Percentiles rank a stretch among this genome's conserved stretches.
Conservation (phyloP, 148 eudicot species). For the Drosera capensis region DNA sequence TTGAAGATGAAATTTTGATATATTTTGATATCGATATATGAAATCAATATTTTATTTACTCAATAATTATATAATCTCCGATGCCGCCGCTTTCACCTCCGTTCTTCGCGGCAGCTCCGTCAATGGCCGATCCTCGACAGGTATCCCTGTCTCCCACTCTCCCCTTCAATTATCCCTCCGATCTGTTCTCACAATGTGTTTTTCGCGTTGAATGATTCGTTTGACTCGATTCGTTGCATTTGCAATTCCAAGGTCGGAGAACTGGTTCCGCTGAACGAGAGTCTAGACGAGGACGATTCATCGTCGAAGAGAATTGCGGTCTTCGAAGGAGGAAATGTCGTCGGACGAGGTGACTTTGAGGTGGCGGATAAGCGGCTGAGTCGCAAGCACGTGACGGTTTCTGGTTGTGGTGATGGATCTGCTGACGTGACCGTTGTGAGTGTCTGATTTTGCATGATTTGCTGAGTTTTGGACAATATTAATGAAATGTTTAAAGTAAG, state of each 20-base stretch:
- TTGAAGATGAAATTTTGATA: too few species aligned
- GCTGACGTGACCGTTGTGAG: constrained; percentile 47
- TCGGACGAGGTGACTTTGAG: constrained; percentile 54
- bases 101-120: too few species aligned
- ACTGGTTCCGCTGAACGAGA: constrained; percentile 40
- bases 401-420: constrained; percentile 23
- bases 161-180: too few species aligned
- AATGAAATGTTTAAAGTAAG: neutral
- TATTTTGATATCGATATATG: too few species aligned
- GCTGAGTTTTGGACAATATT: neutral
- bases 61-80: too few species aligned
- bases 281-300: constrained; percentile 35
- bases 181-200: too few species aligned
- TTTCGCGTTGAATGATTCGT: too few species aligned
- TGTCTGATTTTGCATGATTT: neutral
- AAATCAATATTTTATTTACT: too few species aligned
- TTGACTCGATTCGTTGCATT: too few species aligned
- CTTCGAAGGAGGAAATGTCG: constrained; percentile 30
- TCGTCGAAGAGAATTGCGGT: constrained; percentile 37
- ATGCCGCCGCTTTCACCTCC: too few species aligned
- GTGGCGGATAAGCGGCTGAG: constrained; percentile 67
- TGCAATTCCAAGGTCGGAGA: constrained; percentile 40
- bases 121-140: too few species aligned
- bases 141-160: too few species aligned
- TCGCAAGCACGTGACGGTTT: constrained; percentile 58